These are phyloP conservation scores for Coprinopsis cinerea DNA, from an alignment of 768 basidiomycete genomes.

Conservation along the genomic window DNA sequence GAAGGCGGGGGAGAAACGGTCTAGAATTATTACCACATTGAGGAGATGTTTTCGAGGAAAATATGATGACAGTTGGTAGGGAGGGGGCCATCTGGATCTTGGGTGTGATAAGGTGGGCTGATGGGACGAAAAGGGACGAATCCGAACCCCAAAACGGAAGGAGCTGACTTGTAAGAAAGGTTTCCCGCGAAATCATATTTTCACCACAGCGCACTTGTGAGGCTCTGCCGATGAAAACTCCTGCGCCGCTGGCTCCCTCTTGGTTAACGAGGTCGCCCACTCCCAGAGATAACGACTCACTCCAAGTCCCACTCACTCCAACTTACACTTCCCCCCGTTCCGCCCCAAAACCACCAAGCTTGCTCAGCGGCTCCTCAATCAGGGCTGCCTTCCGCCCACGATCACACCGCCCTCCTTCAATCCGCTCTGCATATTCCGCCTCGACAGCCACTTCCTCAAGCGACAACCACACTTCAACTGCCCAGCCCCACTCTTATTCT, in stretches of 20 bases:
- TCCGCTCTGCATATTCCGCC: slow-evolving; percentile 45
- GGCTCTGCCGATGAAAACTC: slow-evolving; percentile 37
- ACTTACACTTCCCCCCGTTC: slow-evolving; percentile 35
- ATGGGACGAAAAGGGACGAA: too few species aligned
- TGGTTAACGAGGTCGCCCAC: slow-evolving; percentile 34
- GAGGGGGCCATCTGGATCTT: too few species aligned
- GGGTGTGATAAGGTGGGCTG: too few species aligned
- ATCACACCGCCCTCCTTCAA: slow-evolving; percentile 37
- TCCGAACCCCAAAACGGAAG: not conserved
- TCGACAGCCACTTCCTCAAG: slow-evolving; percentile 33
- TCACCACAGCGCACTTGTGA: not conserved
- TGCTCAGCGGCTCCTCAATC: slow-evolving; percentile 12
- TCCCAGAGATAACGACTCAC: slow-evolving; percentile 29
- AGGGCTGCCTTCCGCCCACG: slow-evolving; percentile 30
- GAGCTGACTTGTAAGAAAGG: not conserved
- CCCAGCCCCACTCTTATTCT: slow-evolving; percentile 50
- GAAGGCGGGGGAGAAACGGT: too few species aligned
- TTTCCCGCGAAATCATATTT: not conserved
- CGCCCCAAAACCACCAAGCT: slow-evolving; percentile 30
- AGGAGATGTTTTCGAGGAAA: too few species aligned
- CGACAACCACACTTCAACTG: slow-evolving; percentile 36
- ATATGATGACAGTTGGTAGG: too few species aligned
- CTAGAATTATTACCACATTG: too few species aligned
- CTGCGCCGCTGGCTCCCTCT: slow-evolving; percentile 26
- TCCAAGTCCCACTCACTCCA: slow-evolving; percentile 38